Evolutionary conservation across 2,329 filamentous ascomycete species (phyloP).

Genomic region (Aureobasidium sp.): DNA sequence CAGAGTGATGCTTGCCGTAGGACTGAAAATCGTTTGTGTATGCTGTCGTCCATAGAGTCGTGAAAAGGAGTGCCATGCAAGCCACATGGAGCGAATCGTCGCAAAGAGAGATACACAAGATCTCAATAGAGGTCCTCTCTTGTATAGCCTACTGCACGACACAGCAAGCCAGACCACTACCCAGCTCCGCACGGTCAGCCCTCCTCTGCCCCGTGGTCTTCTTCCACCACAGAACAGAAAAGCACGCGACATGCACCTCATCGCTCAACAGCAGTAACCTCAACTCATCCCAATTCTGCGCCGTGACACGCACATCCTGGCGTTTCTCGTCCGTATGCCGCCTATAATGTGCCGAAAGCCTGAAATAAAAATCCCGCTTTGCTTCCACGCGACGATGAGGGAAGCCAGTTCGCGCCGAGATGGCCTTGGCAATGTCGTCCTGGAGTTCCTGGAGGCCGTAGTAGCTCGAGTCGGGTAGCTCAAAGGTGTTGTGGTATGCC

Average conservation of each 20-base stretch:
- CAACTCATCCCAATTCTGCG: slow-evolving; percentile 5
- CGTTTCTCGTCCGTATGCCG: slow-evolving; percentile 1
- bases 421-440: slow-evolving; percentile 10
- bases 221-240: slow-evolving; percentile 7
- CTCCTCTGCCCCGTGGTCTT: slow-evolving; percentile 20
- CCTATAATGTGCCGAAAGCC: neutral
- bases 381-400: neutral
- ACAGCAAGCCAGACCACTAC: slow-evolving; percentile 14
- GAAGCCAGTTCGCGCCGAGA: neutral
- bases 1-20: no score
- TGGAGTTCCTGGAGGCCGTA: neutral
- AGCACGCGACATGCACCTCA: slow-evolving; percentile 1
- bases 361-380: slow-evolving; percentile 8
- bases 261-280: neutral
- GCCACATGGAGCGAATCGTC: neutral
- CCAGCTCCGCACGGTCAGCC: slow-evolving; percentile 24
- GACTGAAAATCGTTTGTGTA: neutral
- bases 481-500: neutral
- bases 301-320: slow-evolving; percentile 1
- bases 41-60: neutral
- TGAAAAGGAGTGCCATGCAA: neutral
- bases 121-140: neutral
- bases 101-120: neutral
- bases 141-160: neutral
- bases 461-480: neutral